A percentile compares a stretch with the other conserved stretches of the same genome.
phyloP scores from a whole-genome alignment of 768 basidiomycete genomes.

The Naganishia onofrii region DNA sequence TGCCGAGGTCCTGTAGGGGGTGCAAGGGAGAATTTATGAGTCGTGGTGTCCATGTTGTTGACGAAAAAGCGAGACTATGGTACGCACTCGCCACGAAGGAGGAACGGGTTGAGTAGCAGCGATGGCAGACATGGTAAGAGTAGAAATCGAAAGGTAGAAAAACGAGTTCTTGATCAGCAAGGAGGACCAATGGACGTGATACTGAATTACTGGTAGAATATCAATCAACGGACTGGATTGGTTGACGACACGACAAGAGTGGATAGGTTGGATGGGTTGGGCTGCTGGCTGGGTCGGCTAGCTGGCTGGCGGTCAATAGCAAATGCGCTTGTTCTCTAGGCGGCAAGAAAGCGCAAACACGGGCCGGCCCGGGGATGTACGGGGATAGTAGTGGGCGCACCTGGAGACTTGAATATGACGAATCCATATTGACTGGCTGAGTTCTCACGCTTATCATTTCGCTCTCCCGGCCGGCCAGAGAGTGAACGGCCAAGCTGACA shows the following conservation, averaged over 20 bases:
- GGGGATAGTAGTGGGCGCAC: background rate
- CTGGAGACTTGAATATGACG: background rate
- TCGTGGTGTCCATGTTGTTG: background rate
- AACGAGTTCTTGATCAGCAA: background rate
- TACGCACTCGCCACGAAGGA: slow-evolving; percentile 17
- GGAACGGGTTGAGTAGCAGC: slow-evolving; percentile 25
- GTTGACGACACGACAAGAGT: background rate
- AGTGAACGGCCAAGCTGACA: no score
- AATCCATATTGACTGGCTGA: no score
- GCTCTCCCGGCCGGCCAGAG: no score
- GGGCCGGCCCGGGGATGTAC: background rate
- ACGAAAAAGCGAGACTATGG: background rate
- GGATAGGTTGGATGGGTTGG: background rate
- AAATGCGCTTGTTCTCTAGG: background rate
- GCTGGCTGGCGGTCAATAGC: background rate
- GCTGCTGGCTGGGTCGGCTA: no score
- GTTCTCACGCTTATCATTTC: no score
- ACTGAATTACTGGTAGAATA: background rate
- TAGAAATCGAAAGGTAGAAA: slow-evolving; percentile 3
- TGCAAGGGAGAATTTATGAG: background rate
- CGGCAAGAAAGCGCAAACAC: background rate
- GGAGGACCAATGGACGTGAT: background rate
- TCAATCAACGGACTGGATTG: slow-evolving; percentile 11
- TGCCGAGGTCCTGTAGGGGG: slow-evolving; percentile 66
- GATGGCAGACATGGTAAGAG: slow-evolving; percentile 15